Evolutionary conservation across 2,329 filamentous ascomycete species (phyloP).

Genomic region (Aspergillus calidoustus): DNA sequence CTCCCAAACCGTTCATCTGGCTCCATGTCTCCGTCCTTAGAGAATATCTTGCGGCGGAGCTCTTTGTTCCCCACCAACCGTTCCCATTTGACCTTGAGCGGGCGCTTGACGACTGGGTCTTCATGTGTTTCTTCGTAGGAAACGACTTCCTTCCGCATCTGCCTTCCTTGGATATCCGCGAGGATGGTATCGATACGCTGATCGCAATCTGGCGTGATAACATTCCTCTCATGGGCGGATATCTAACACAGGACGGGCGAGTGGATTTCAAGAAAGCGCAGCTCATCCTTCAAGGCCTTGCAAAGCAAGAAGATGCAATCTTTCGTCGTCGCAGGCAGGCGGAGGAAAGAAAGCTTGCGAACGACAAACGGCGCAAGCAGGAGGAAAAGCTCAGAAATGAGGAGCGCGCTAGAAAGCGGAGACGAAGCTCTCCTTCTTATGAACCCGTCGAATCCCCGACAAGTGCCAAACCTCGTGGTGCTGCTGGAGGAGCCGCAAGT

Average conservation of each 20-base stretch:
- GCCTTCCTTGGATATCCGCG: slow-evolving; percentile 94
- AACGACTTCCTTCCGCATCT: slow-evolving; percentile 98
- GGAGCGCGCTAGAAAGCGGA: slow-evolving; percentile 46
- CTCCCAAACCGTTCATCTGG: slow-evolving; percentile 96
- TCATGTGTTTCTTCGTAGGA: slow-evolving; percentile 98
- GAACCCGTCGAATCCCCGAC: slow-evolving; percentile 39
- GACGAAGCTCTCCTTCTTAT: slow-evolving; percentile 52
- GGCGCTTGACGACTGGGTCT: slow-evolving; percentile 96
- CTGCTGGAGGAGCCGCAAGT: slow-evolving; percentile 29
- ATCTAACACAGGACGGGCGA: slow-evolving; percentile 91
- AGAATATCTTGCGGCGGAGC: slow-evolving; percentile 90
- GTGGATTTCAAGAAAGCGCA: slow-evolving; percentile 88
- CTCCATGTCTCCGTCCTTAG: slow-evolving; percentile 88
- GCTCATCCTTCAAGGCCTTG: slow-evolving; percentile 82
- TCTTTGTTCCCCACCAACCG: slow-evolving; percentile 78
- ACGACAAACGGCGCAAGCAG: slow-evolving; percentile 76
- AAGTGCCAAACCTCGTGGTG: slow-evolving; percentile 29
- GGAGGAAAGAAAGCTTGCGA: slow-evolving; percentile 81
- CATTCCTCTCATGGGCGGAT: slow-evolving; percentile 87
- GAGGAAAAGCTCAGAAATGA: slow-evolving; percentile 63
- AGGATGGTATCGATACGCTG: slow-evolving; percentile 94
- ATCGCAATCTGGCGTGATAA: slow-evolving; percentile 98
- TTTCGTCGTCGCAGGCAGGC: slow-evolving; percentile 85
- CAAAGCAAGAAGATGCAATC: slow-evolving; percentile 90
- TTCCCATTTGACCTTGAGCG: slow-evolving; percentile 94